These are phyloP conservation scores for Aphanomyces astaci DNA, from an alignment of 352 stramenopile genomes.

Conservation along the genomic window DNA sequence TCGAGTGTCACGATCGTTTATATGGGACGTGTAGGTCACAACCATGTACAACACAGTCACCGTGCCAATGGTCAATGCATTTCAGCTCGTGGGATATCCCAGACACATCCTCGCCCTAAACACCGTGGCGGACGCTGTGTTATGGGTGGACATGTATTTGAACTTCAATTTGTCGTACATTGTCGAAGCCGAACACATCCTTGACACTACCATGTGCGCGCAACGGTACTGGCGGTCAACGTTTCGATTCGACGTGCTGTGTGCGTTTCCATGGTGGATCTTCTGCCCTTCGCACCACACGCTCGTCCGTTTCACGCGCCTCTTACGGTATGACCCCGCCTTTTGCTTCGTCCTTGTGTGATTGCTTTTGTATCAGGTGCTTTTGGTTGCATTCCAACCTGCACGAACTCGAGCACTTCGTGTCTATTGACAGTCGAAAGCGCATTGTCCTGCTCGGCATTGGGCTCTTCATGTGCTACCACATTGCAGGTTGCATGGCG, in stretches of 20 bases:
- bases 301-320: background rate
- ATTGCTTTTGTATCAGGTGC: slow-evolving; percentile 3
- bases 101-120: background rate
- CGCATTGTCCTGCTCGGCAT: background rate
- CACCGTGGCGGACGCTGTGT: background rate
- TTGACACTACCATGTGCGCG: slow-evolving; percentile 9
- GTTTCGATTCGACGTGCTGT: slow-evolving; percentile 1
- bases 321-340: background rate
- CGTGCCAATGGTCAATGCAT: slow-evolving; percentile 2
- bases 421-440: slow-evolving; percentile 5
- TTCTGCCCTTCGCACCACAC: background rate
- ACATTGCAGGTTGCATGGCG: slow-evolving; percentile 10
- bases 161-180: slow-evolving; percentile 16
- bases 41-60: slow-evolving; percentile 6
- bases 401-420: background rate
- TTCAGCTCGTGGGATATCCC: slow-evolving; percentile 9
- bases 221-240: background rate
- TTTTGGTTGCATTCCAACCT: background rate
- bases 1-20: background rate
- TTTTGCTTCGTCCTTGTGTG: background rate
- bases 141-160: slow-evolving; percentile 6
- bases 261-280: slow-evolving; percentile 17
- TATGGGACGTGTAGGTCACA: background rate
- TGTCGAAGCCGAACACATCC: slow-evolving; percentile 13
- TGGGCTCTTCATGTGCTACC: slow-evolving; percentile 9